A percentile compares a stretch with the other conserved stretches of the same genome.
phyloP scores from a whole-genome alignment of 768 basidiomycete species.

The Leucocoprinus leucothites region DNA sequence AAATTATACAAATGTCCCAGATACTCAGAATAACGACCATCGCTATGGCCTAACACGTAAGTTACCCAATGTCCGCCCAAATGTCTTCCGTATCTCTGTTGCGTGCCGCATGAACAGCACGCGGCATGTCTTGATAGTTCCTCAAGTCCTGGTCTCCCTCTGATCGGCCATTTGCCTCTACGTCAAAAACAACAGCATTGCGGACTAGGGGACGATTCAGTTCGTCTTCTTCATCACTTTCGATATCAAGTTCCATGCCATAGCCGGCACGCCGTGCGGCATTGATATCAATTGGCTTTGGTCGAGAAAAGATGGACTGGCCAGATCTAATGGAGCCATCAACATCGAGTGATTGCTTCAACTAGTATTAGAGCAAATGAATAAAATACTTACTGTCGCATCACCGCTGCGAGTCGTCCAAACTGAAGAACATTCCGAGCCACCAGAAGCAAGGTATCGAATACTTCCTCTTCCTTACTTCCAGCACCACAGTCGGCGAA shows the following conservation, averaged over 20 bases:
- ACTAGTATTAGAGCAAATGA: background rate
- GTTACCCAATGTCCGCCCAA: conserved; percentile 60
- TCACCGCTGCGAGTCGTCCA: conserved; percentile 85
- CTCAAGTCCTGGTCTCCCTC: conserved; percentile 19
- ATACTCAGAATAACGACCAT: background rate
- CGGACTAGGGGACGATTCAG: conserved; percentile 56
- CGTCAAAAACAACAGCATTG: conserved; percentile 65
- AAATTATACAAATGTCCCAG: conserved; percentile 7
- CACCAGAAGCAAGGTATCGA: conserved; percentile 90
- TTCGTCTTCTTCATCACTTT: conserved; percentile 63
- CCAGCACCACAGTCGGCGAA: conserved; percentile 81
- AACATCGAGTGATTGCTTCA: conserved; percentile 12
- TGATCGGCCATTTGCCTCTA: conserved; percentile 23
- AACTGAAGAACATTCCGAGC: conserved; percentile 93
- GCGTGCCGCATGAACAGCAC: conserved; percentile 47
- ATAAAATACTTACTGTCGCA: conserved; percentile 73
- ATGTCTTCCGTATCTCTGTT: conserved; percentile 66
- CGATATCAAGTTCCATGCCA: conserved; percentile 69
- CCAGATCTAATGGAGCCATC: conserved; percentile 57
- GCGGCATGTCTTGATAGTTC: conserved; percentile 49
- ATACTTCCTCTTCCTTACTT: conserved; percentile 90
- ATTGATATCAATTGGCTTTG: conserved; percentile 83
- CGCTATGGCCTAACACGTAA: background rate
- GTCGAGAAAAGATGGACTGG: conserved; percentile 83
- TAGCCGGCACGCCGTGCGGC: conserved; percentile 64